phyloP scores from a whole-genome alignment of 768 basidiomycete genomes.

The Boletus patriciae region DNA sequence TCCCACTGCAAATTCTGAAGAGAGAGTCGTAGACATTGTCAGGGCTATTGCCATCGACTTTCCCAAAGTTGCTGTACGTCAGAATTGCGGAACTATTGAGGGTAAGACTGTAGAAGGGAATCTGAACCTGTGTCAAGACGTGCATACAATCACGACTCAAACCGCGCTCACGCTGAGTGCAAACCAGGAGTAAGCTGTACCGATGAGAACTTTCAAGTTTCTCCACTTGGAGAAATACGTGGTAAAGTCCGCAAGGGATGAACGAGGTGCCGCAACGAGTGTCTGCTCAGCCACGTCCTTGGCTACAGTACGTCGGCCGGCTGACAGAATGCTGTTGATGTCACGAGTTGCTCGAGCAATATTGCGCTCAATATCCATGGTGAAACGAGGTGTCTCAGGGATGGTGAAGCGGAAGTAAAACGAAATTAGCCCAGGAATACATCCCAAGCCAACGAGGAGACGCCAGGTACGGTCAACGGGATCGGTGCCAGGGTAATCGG shows the following conservation, averaged over 20 bases:
- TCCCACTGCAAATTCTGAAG: conserved; percentile 23
- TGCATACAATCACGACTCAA: background rate
- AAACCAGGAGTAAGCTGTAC: conserved; percentile 83
- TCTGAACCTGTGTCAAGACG: conserved; percentile 38
- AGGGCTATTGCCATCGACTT: conserved; percentile 29
- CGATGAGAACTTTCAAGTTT: conserved; percentile 77
- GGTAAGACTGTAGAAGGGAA: conserved; percentile 86
- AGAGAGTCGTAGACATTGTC: conserved; percentile 24
- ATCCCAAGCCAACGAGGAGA: conserved; percentile 82
- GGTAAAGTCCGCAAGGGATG: conserved; percentile 63
- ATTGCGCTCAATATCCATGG: conserved; percentile 86
- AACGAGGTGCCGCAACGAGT: conserved; percentile 61
- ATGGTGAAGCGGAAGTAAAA: conserved; percentile 91
- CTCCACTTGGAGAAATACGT: conserved; percentile 68
- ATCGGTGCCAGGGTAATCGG: conserved; percentile 37
- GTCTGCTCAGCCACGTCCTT: conserved; percentile 47
- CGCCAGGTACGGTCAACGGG: conserved; percentile 82
- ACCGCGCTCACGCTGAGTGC: conserved; percentile 66
- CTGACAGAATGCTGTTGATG: conserved; percentile 61
- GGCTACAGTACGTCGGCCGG: conserved; percentile 42
- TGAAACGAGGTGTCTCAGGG: conserved; percentile 87
- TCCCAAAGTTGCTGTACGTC: conserved; percentile 64
- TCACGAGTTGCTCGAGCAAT: conserved; percentile 70
- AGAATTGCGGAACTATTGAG: conserved; percentile 80
- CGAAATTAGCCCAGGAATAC: conserved; percentile 72